A percentile compares a stretch with the other conserved stretches of the same genome.
These are phyloP conservation scores for Aureobasidium leucospermi DNA, from an alignment of 2,329 filamentous ascomycete genomes.

Conservation along the genomic window DNA sequence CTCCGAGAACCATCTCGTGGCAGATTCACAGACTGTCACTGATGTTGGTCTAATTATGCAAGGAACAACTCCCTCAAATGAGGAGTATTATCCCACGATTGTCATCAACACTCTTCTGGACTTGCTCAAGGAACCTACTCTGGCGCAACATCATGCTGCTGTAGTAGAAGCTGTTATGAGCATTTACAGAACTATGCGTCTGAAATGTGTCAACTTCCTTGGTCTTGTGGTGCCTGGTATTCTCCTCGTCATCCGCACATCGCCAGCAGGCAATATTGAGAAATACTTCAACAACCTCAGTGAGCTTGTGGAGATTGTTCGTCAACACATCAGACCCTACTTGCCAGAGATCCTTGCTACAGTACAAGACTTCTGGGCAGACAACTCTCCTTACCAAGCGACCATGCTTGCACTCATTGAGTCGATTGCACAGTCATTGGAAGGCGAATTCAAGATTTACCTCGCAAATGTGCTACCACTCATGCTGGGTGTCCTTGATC, in stretches of 20 bases:
- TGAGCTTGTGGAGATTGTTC: slow-evolving; percentile 86
- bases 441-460: slow-evolving; percentile 97
- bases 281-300: slow-evolving; percentile 97
- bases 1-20: slow-evolving; percentile 68
- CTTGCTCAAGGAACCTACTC: slow-evolving; percentile 82
- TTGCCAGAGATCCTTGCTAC: slow-evolving; percentile 79
- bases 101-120: slow-evolving; percentile 93
- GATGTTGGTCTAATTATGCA: slow-evolving; percentile 98
- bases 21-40: slow-evolving; percentile 64
- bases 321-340: slow-evolving; percentile 91
- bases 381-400: slow-evolving; percentile 70
- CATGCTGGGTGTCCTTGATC: slow-evolving; percentile 90
- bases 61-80: slow-evolving; percentile 88
- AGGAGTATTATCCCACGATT: slow-evolving; percentile 97
- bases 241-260: slow-evolving; percentile 76
- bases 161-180: slow-evolving; percentile 98
- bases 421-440: slow-evolving; percentile 84
- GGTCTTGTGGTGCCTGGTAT: slow-evolving; percentile 93
- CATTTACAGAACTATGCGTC: slow-evolving; percentile 90
- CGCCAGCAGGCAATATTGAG: slow-evolving; percentile 70
- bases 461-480: slow-evolving; percentile 79
- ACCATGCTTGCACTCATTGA: slow-evolving; percentile 91
- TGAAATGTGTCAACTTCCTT: slow-evolving; percentile 94
- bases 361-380: slow-evolving; percentile 84
- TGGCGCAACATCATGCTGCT: slow-evolving; percentile 82